These are phyloP conservation scores for Xanthoparmelia taractica DNA, from an alignment of 495 filamentous ascomycete species.

Conservation along the genomic window DNA sequence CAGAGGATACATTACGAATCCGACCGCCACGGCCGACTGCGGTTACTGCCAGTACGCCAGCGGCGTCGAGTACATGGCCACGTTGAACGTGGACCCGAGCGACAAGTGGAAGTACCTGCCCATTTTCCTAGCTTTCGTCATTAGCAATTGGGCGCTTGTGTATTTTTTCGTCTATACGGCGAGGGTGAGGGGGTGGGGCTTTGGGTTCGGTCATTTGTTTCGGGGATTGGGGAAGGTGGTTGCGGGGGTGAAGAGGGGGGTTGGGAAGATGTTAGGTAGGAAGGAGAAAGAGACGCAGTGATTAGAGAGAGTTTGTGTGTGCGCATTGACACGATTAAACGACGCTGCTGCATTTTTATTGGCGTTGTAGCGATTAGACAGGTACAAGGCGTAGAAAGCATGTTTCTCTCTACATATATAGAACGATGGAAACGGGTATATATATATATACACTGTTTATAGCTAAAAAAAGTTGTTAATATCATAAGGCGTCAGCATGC, in stretches of 20 bases:
- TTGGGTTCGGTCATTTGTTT: slow-evolving; percentile 58
- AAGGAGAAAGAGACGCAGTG: slow-evolving; percentile 18
- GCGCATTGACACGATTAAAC: too few relatives aligned
- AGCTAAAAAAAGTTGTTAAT: too few relatives aligned
- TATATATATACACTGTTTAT: too few relatives aligned
- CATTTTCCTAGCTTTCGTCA: slow-evolving; percentile 67
- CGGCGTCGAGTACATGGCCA: slow-evolving; percentile 60
- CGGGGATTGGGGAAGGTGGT: slow-evolving; percentile 41
- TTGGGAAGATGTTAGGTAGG: slow-evolving; percentile 29
- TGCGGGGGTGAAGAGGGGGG: slow-evolving; percentile 36
- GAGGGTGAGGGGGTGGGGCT: slow-evolving; percentile 63
- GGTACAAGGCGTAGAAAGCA: not conserved
- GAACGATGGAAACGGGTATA: too few relatives aligned
- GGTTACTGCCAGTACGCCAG: slow-evolving; percentile 64
- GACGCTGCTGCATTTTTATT: not conserved
- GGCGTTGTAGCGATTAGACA: not conserved
- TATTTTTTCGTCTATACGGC: slow-evolving; percentile 84
- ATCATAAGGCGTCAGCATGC: too few relatives aligned
- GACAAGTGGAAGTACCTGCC: slow-evolving; percentile 73
- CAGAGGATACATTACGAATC: slow-evolving; percentile 54
- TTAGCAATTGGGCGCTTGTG: slow-evolving; percentile 69
- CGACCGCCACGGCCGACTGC: slow-evolving; percentile 50
- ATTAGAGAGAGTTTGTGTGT: too few relatives aligned
- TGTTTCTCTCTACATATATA: too few relatives aligned
- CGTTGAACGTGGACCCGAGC: slow-evolving; percentile 55